phyloP scores from a whole-genome alignment of 768 basidiomycete genomes.

The Piloderma croceum region DNA sequence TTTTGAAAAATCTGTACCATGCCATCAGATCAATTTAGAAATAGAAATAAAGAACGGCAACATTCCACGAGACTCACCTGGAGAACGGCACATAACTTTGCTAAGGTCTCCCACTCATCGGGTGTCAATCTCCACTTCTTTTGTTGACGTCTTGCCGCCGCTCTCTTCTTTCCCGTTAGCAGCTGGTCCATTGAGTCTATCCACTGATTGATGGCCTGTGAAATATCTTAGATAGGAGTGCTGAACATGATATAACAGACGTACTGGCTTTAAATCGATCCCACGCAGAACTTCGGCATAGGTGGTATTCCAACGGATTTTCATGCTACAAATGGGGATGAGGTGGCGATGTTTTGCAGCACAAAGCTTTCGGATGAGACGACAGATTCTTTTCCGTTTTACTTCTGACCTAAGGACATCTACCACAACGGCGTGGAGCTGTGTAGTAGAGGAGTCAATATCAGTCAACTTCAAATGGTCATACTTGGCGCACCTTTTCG shows the following conservation, averaged over 20 bases:
- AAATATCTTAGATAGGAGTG: not conserved
- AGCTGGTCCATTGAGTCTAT: constrained; percentile 2
- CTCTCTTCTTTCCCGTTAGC: constrained; percentile 3
- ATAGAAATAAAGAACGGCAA: not conserved
- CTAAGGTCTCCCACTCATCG: constrained; percentile 8
- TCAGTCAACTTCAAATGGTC: too few relatives aligned
- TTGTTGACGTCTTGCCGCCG: constrained; percentile 3
- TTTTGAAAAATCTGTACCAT: constrained; percentile 8
- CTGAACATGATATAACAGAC: not conserved
- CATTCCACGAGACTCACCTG: not conserved
- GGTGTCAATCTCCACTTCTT: constrained; percentile 10
- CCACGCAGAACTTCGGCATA: constrained; percentile 8
- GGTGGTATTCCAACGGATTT: constrained; percentile 10
- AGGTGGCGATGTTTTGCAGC: constrained; percentile 4
- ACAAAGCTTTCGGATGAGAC: constrained; percentile 5
- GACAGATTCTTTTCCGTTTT: constrained; percentile 4
- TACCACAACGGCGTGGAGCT: constrained; percentile 2
- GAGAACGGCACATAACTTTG: constrained; percentile 5
- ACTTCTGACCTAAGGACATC: constrained; percentile 9
- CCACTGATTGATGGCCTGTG: constrained; percentile 8
- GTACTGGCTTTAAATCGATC: constrained; percentile 3
- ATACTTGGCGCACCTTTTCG: too few relatives aligned
- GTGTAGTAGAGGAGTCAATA: too few relatives aligned
- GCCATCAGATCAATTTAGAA: not conserved
- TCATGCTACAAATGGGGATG: constrained; percentile 9